These are phyloP conservation scores for Penstemon davidsonii DNA, from an alignment of 257 asterid species.

Conservation along the genomic window DNA sequence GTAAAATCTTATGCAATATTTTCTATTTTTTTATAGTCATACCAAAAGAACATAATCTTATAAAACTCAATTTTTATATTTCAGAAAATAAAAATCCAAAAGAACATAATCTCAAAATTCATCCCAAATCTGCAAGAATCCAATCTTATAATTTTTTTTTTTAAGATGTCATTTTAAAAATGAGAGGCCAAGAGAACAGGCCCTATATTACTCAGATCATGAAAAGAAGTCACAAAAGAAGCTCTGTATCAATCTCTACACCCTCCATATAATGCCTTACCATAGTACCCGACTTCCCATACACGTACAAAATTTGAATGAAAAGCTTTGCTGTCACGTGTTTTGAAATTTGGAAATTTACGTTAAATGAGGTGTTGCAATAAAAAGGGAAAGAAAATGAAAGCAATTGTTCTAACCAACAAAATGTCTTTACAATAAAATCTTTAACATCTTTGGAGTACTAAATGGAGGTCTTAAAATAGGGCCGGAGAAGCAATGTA, in stretches of 20 bases:
- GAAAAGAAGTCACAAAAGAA: neutral
- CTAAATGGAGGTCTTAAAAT: slow-evolving; percentile 19
- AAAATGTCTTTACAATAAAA: neutral
- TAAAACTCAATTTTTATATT: no score
- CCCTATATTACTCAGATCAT: neutral
- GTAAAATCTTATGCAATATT: no score
- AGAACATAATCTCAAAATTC: no score
- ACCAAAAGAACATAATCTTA: no score
- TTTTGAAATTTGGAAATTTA: no score
- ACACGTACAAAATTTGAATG: neutral
- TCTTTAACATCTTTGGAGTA: neutral
- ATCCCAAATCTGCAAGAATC: no score
- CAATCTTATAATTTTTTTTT: no score
- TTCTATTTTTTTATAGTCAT: no score
- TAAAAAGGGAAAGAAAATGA: neutral
- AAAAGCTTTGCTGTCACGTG: neutral
- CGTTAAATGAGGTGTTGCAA: no score
- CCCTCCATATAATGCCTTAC: slow-evolving; percentile 1
- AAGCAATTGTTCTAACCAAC: neutral
- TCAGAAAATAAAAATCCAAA: no score
- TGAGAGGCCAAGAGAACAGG: no score
- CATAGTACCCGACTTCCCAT: neutral
- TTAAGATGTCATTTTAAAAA: no score
- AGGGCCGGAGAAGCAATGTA: slow-evolving; percentile 2
- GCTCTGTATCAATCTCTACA: neutral